phyloP scores from a whole-genome alignment of 805 yeast genomes.

The Lachancea thermotolerans region DNA sequence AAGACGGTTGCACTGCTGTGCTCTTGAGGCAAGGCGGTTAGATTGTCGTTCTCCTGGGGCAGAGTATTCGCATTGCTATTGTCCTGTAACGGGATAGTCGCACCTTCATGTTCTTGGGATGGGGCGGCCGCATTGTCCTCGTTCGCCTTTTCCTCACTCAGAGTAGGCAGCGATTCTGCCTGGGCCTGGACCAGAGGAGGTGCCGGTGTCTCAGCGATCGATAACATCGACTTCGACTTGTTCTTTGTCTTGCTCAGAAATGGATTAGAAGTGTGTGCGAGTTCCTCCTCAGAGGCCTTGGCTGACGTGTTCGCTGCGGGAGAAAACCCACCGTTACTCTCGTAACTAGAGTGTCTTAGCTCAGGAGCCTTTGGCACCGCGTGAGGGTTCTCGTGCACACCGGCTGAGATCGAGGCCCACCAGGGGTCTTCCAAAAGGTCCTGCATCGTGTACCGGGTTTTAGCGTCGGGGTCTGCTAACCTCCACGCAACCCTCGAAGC shows the following conservation, averaged over 20 bases:
- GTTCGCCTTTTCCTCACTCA: conserved; percentile 9
- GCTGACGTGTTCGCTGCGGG: conserved; percentile 9
- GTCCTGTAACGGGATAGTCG: too few species aligned
- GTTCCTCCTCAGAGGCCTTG: conserved; percentile 8
- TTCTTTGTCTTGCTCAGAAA: conserved; percentile 7
- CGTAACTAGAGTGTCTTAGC: conserved; percentile 19
- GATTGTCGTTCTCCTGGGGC: too few species aligned
- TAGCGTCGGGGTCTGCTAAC: conserved; percentile 56
- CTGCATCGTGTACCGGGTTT: conserved; percentile 47
- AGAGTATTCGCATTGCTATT: too few species aligned
- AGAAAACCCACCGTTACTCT: conserved; percentile 4
- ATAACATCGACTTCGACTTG: conserved; percentile 24
- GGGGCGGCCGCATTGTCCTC: conserved; percentile 1
- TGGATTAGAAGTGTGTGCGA: conserved; percentile 11
- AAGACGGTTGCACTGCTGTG: too few species aligned
- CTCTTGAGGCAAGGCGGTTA: too few species aligned
- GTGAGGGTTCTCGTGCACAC: conserved; percentile 16
- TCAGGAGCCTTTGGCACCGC: conserved; percentile 19
- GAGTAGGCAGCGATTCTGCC: conserved; percentile 7
- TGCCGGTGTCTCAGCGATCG: conserved; percentile 16
- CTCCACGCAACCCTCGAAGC: conserved; percentile 71
- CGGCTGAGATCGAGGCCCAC: conserved; percentile 50
- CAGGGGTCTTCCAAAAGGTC: conserved; percentile 56
- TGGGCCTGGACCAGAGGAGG: background rate
- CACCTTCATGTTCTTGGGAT: background rate